phyloP scores from a whole-genome alignment of 1,139 yeast species.

The Yamadazyma mexicana region DNA sequence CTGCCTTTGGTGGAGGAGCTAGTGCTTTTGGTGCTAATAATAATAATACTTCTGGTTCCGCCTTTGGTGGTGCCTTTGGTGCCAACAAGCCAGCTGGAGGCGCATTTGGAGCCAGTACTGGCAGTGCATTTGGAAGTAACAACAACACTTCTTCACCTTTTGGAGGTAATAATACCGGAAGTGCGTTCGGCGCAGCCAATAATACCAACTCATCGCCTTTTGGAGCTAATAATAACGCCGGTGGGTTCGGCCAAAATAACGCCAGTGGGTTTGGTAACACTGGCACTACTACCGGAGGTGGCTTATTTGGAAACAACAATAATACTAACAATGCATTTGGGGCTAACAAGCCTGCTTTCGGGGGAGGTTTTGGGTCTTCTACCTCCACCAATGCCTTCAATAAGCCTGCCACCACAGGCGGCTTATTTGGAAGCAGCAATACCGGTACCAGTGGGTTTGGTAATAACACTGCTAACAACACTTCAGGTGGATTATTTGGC shows the following conservation, averaged over 20 bases:
- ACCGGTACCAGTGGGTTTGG: slow-evolving; percentile 20
- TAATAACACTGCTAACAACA: slow-evolving; percentile 13
- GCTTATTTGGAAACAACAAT: slow-evolving; percentile 25
- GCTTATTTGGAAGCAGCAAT: slow-evolving; percentile 25
- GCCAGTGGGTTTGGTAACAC: slow-evolving; percentile 11
- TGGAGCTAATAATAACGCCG: slow-evolving; percentile 14
- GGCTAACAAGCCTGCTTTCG: slow-evolving; percentile 25
- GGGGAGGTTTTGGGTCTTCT: slow-evolving; percentile 25
- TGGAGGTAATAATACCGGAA: slow-evolving; percentile 13
- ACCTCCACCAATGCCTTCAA: slow-evolving; percentile 17
- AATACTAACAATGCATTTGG: slow-evolving; percentile 20
- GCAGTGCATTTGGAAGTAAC: slow-evolving; percentile 20
- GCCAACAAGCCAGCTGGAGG: slow-evolving; percentile 13
- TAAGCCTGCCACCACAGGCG: slow-evolving; percentile 17
- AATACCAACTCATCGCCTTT: slow-evolving; percentile 15
- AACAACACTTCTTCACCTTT: slow-evolving; percentile 16
- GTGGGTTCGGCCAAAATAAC: slow-evolving; percentile 24
- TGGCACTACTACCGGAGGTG: slow-evolving; percentile 11
- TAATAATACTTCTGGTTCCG: slow-evolving; percentile 10
- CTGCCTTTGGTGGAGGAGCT: slow-evolving; percentile 11
- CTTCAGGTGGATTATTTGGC: slow-evolving; percentile 14
- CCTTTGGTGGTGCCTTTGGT: slow-evolving; percentile 18
- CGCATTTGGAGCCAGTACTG: slow-evolving; percentile 6
- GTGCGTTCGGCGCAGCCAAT: slow-evolving; percentile 9
- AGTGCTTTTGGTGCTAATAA: slow-evolving; percentile 22